These are phyloP conservation scores for thale cress (Arabidopsis thaliana) DNA, from an alignment of 345 rosid genomes.

Conservation along the genomic window DNA sequence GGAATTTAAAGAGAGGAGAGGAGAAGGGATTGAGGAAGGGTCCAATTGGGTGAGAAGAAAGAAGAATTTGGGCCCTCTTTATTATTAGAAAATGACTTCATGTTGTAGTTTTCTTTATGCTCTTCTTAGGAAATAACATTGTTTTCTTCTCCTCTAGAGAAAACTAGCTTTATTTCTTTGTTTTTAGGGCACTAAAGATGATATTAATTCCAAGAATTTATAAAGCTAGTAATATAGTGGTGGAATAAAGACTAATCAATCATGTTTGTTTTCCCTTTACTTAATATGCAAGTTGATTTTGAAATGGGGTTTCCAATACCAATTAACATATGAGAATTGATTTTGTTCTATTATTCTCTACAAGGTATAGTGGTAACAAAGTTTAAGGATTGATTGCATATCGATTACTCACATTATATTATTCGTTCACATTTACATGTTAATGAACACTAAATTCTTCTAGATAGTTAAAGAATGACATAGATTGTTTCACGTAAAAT, in stretches of 20 bases:
- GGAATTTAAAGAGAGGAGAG: constrained; percentile 51
- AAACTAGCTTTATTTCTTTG: constrained; percentile 32
- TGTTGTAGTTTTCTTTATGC: constrained; percentile 29
- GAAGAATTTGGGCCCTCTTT: constrained; percentile 47
- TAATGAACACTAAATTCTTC: background rate
- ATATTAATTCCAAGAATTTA: constrained; percentile 35
- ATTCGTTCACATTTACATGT: constrained; percentile 17
- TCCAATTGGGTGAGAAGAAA: constrained; percentile 52
- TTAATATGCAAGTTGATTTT: constrained; percentile 44
- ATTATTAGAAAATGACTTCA: constrained; percentile 59
- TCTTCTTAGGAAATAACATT: constrained; percentile 29
- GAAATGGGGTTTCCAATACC: constrained; percentile 26
- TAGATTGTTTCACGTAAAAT: constrained; percentile 7
- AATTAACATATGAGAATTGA: constrained; percentile 18
- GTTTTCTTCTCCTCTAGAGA: background rate
- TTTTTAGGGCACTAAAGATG: constrained; percentile 40
- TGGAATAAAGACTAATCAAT: constrained; percentile 50
- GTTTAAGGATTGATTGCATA: background rate
- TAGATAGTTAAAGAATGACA: constrained; percentile 10
- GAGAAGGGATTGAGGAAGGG: constrained; percentile 26
- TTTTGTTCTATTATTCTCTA: constrained; percentile 36
- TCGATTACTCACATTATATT: constrained; percentile 18
- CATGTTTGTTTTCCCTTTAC: constrained; percentile 46
- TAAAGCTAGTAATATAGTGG: constrained; percentile 46
- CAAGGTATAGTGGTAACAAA: background rate